Base-by-base conservation (phyloP, 1,284 basidiomycete species). In the Coniophora puteana region DNA sequence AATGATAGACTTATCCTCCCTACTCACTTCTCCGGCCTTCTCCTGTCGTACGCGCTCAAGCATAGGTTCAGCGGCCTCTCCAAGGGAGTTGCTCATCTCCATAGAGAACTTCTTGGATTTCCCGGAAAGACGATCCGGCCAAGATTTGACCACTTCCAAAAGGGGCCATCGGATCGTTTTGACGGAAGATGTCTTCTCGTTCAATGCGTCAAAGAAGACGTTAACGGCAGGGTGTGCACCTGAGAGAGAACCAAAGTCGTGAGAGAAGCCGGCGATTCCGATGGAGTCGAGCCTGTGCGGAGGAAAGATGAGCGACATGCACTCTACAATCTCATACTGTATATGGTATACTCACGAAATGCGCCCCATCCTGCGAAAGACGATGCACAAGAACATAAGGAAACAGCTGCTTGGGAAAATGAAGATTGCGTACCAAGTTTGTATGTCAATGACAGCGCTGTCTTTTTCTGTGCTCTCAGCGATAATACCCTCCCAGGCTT, bases 201-300 rank as follows among this genome's bases (percentile, higher is more conserved):
- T 35, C 42, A 74, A 63, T 4, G 65, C 55, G 17, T 74, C 67
- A 40, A 78, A 73, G 4, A 67, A 61, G 1, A 67, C 57, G 2
- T 67, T 63, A 2, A 80, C 67, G 4, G 62, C 45, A 1, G 71
- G 66, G 5, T 58, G 51, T 45, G 72, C 62, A 5, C 76, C 77
- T 8, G 72, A 66, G 12, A 79, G 60, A 2, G 71, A 61, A 13
- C 67, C 66, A 50, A 80, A 80, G 51, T 78, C 69, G 51, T 78
- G 75, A 1, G 71, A 72, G 50, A 81, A 80, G 1, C 78, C 76
- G 4, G 76, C 75, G 25, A 77, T 72, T 18, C 78, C 71, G 40
- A 78, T 59, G 3, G 65, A 68, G 52, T 78, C 74, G 7, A 77
- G 62, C 2, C 73, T 75, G 43, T 6, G 14, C 12, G 26, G n/a